These are phyloP conservation scores for Diddensiella caesifluorescens DNA, from an alignment of 805 yeast genomes.

Conservation along the genomic window DNA sequence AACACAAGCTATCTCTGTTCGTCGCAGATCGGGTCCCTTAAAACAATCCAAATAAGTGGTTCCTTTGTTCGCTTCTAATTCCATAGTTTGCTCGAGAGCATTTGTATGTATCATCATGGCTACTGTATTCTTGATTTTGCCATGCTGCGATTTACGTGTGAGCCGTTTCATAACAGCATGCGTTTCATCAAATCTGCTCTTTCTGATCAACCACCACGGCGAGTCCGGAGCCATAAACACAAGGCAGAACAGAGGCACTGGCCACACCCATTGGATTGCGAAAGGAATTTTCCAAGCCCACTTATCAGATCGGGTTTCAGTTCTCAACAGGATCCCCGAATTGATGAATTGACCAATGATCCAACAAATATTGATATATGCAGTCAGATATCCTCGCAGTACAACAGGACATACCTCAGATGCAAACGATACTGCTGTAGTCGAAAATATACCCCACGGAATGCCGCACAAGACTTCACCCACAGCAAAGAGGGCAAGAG, in stretches of 20 bases:
- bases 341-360: constrained; percentile 53
- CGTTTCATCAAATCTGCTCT: constrained; percentile 41
- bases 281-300: constrained; percentile 49
- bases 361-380: constrained; percentile 50
- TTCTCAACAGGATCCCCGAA: constrained; percentile 45
- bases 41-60: constrained; percentile 38
- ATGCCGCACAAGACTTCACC: constrained; percentile 37
- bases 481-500: constrained; percentile 33
- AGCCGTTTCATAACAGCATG: constrained; percentile 36
- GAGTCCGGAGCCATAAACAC: constrained; percentile 46
- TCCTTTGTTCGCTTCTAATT: background rate
- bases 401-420: constrained; percentile 51
- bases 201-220: constrained; percentile 51
- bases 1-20: constrained; percentile 45
- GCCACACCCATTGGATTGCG: constrained; percentile 58
- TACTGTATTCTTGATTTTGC: constrained; percentile 12
- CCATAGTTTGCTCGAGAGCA: too few relatives aligned
- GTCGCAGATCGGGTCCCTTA: constrained; percentile 40
- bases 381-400: constrained; percentile 45
- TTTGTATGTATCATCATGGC: constrained; percentile 39
- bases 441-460: constrained; percentile 50
- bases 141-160: constrained; percentile 15
- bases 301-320: constrained; percentile 24
- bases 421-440: constrained; percentile 47
- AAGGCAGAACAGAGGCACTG: constrained; percentile 39